phyloP scores from a whole-genome alignment of 1,139 yeast species.

The Yamadazyma triangularis region DNA sequence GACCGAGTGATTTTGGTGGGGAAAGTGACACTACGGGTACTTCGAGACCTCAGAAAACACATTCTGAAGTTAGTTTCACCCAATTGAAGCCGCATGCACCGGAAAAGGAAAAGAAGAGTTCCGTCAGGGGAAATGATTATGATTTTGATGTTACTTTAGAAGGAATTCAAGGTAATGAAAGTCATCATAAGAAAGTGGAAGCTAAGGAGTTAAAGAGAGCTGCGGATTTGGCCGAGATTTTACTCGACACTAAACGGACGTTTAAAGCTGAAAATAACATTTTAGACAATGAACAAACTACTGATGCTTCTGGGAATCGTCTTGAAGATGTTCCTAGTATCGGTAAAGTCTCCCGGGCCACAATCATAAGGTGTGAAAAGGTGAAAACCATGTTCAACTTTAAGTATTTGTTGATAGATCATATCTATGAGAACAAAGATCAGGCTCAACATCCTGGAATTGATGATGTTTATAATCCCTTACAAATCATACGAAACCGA shows the following conservation, averaged over 20 bases:
- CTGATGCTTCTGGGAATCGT: constrained; percentile 4
- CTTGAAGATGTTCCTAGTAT: constrained; percentile 1
- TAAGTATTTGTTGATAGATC: constrained; percentile 46
- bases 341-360: constrained; percentile 25
- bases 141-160: background rate
- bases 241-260: constrained; percentile 39
- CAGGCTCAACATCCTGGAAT: constrained; percentile 36
- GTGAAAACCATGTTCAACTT: constrained; percentile 49
- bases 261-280: constrained; percentile 41
- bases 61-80: background rate
- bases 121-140: background rate
- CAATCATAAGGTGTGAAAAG: constrained; percentile 48
- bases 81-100: too few species aligned
- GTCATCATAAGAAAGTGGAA: constrained; percentile 12
- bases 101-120: too few species aligned
- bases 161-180: too few species aligned
- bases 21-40: too few species aligned
- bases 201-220: constrained; percentile 28
- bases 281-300: constrained; percentile 15
- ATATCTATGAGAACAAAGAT: constrained; percentile 21
- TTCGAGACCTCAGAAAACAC: too few species aligned
- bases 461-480: constrained; percentile 74
- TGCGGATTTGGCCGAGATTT: constrained; percentile 37
- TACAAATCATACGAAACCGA: constrained; percentile 74
- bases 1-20: too few species aligned